phyloP scores from a whole-genome alignment of 495 filamentous ascomycete genomes.

The Daldinia caldariorum region DNA sequence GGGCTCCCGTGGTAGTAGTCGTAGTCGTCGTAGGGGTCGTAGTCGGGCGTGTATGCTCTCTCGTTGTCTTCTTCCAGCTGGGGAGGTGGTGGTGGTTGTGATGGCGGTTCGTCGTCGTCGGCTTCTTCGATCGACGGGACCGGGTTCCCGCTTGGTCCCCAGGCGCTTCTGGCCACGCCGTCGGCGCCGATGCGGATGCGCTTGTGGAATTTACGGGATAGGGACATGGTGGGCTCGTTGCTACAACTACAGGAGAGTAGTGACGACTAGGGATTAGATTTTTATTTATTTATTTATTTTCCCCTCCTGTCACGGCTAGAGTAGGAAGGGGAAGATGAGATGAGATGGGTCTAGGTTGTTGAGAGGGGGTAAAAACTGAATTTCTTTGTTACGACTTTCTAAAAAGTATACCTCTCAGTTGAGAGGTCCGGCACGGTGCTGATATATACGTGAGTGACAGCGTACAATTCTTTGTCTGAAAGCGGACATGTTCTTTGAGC shows the following conservation, averaged over 20 bases:
- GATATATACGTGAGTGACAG: conserved; percentile 14
- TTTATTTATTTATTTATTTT: neutral
- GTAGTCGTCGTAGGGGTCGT: neutral
- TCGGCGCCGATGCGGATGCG: conserved; percentile 3
- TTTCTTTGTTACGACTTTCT: conserved; percentile 15
- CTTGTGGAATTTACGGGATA: conserved; percentile 1
- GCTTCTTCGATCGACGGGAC: neutral
- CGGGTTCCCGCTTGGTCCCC: neutral
- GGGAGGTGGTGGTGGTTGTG: too few species aligned
- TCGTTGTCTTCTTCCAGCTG: too few species aligned
- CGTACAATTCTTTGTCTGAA: conserved; percentile 9
- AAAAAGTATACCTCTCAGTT: neutral
- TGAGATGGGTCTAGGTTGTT: neutral
- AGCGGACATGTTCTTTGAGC: conserved; percentile 5
- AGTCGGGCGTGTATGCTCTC: neutral
- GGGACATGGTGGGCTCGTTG: neutral
- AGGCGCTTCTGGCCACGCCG: neutral
- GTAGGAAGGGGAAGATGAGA: neutral
- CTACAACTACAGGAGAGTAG: neutral
- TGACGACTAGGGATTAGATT: too few species aligned
- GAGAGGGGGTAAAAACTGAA: too few species aligned
- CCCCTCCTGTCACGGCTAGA: neutral
- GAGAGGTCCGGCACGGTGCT: neutral
- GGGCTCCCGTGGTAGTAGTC: too few species aligned
- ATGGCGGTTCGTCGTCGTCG: neutral